Base-by-base conservation (phyloP, 2,329 filamentous ascomycete species). In the Penicillium sp. region DNA sequence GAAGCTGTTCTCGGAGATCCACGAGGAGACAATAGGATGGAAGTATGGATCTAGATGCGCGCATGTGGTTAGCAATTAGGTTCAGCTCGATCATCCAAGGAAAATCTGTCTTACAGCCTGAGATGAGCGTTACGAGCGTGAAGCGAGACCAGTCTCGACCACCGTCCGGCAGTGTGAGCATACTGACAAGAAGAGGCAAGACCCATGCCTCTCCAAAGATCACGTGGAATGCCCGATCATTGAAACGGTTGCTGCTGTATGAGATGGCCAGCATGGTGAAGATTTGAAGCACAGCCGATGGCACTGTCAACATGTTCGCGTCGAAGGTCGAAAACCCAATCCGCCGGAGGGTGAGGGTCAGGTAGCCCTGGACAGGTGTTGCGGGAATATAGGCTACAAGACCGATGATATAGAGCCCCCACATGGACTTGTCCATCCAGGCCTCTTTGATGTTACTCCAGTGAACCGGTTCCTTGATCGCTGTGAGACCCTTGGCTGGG, bases 401-500 rank as follows among this genome's bases (percentile, higher is more conserved):
- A 13, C 72, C 75, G 11, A 78, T 57, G 8, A 75, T 59, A 55
- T 76, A 77, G 18, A 78, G 67, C 2, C 73, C 73, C 73, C 74
- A 79, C 70, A 79, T 74, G 50, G 78, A 74, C 49, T 73, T 78
- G 55, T 80, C 76, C 5, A 54, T 66, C 24, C 77, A 50, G 37
- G 71, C 72, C 11, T 43, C 41, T 32, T 43, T 43, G 25, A 43
- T 43, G 32, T 43, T 35, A 33, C 40, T 42, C 40, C 40, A 42
- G 11, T 12, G 28, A 7, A 80, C 58, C 1, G 72, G 75, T 56
- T 81, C 73, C 3, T 77, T 67, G 51, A 80, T 80, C 62, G 80
- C 76, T 76, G 80, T 80, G 51, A 73, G 74, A 11, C 76, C 76
- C 53, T 80, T 80, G 27, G 68, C 71, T 0, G 75, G 74, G 45